Evolutionary conservation across 306 rosid genomes (phyloP), one percentile per base, ranked within the genome.

Genomic region (barrel medic (Medicago truncatula)): DNA sequence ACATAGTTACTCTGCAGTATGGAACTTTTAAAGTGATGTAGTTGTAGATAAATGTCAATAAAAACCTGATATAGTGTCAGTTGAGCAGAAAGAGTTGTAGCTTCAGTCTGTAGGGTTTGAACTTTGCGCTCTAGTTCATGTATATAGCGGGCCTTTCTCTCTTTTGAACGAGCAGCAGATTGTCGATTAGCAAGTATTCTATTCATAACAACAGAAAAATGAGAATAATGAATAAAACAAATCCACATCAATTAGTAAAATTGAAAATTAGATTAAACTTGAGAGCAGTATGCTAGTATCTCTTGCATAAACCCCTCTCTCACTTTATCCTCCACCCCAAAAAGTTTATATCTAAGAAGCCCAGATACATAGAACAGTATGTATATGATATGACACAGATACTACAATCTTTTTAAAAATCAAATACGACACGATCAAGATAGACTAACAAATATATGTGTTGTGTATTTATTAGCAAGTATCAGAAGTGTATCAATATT

Each of bases 91-190:
- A 93, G 92, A 56, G 98, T 93, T 57, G 98, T 93, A 21, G 98
- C 98, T 85, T 93, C 97, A 20, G 97, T 89, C 81, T 91, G 98
- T 74, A 93, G 98, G 49, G 93, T 91, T 87, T 93, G 97, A 79
- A 93, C 96, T 81, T 91, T 93, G 80, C 93, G 93, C 84, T 93
- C 98, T 44, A 93, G 93, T 81, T 93, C 97, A 78, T 93, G 96
- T 77, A 89, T 93, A 64, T 93, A 93, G 39, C 89, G 90, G 4
- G 97, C 92, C 84, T 93, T 93, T 79, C 98, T 89, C 89, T 93
- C 98, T 76, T 93, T 93, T 1, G 98, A 93, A 63, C 98, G 96
- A 67, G 98, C 91, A 80, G 98, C 97, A 50, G 98, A 93, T 77
- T 91, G 98, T 76, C 98, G 85, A 86, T 93, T 93, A 0, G 98